Evolutionary conservation across 2,329 filamentous ascomycete species (phyloP).

Genomic region (Arthroderma sp.): DNA sequence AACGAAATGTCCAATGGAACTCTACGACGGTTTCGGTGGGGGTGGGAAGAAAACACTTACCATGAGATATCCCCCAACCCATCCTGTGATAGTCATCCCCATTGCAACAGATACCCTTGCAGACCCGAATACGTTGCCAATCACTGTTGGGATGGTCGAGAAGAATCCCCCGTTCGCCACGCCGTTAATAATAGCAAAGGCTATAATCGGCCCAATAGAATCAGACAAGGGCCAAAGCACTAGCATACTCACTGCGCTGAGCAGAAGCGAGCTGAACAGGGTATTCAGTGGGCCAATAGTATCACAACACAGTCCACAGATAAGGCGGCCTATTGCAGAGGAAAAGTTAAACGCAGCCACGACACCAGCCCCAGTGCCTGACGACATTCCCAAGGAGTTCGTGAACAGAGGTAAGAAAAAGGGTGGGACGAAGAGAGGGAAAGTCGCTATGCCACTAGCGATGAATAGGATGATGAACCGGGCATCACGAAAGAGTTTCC

Average conservation of each 20-base stretch:
- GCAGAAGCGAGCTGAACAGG: too few species aligned
- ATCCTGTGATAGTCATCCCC: constrained; percentile 49
- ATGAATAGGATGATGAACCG: too few species aligned
- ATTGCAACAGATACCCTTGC: constrained; percentile 43
- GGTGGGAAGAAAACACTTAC: constrained; percentile 22
- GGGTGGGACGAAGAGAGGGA: too few species aligned
- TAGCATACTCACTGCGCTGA: constrained; percentile 36
- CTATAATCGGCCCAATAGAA: constrained; percentile 39
- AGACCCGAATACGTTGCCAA: constrained; percentile 46
- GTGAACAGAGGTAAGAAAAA: too few species aligned
- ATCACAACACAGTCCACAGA: too few species aligned
- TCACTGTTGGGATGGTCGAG: constrained; percentile 49
- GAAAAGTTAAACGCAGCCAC: too few species aligned
- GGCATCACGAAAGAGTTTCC: too few species aligned
- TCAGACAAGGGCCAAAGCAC: constrained; percentile 43
- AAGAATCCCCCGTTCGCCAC: constrained; percentile 51
- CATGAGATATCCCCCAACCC: constrained; percentile 49
- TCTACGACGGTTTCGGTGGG: neutral
- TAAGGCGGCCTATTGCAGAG: too few species aligned
- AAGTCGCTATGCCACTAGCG: too few species aligned
- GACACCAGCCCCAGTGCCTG: too few species aligned
- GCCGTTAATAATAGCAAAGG: constrained; percentile 49
- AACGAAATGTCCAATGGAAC: neutral
- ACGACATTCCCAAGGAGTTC: too few species aligned
- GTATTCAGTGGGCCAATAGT: too few species aligned